Base-by-base conservation (phyloP, 2,329 filamentous ascomycete species). In the Colletotrichum sp. region DNA sequence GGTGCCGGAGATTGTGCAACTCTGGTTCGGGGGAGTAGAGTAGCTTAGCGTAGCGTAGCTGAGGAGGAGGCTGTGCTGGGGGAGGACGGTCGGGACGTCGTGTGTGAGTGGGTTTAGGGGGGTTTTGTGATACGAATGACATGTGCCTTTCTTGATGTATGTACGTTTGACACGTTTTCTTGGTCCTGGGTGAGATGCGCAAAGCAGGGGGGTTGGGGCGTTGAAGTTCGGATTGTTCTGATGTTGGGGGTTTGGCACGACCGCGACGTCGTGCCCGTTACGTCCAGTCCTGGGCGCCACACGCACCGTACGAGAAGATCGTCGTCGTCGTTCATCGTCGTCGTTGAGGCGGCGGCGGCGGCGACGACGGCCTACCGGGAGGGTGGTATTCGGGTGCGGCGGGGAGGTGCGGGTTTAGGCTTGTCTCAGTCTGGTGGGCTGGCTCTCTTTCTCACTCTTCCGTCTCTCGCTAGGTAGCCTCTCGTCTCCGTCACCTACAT, bases 361-460 rank as follows among this genome's bases (percentile, higher is more conserved):
- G 43, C 43, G 43, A 21, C n/a, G n/a, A 32, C 32, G 64, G 70
- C 26, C 39, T 64, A 71, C 68, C 59, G 43, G 43, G 73, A 67
- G 64, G 64, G 70, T 75, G 34, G 73, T 65, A 64, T 68, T 65
- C 70, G 70, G 70, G 48, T 59, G 32, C 30, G 30, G 28, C 34
- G 69, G 55, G 63, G 64, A 34, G 69, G 16, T 13, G 59, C 16
- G 59, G 28, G 18, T n/a, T 15, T 28, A 39, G 57, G n/a, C 30
- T 18, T 68, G 70, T 75, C 70, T 75, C 69, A 75, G 70, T 60
- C n/a, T 67, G 34, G 73, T 75, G 73, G 70, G 64, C 64, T 48
- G 57, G 21, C n/a, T 48, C 43, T 48, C 6, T 48, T 1, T 43
- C 16, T n/a, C 39, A 12, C n/a, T 48, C 43, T 48, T 5, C 39